Conservation (phyloP, 108 stramenopile genomes). For the Schizochytrium sp. region DNA sequence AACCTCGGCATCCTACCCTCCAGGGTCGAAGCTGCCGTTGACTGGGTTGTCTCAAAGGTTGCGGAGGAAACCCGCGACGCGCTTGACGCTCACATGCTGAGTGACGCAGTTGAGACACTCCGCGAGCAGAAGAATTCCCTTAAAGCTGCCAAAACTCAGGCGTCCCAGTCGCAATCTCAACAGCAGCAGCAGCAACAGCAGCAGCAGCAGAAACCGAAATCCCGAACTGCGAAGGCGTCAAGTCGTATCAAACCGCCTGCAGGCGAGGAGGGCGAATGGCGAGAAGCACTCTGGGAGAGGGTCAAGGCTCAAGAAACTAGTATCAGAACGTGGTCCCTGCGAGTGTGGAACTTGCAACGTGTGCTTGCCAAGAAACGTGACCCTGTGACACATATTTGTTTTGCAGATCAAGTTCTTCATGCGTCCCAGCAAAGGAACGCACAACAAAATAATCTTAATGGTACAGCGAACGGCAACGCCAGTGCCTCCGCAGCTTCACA, state of each 20-base stretch:
- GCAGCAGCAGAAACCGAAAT: background rate
- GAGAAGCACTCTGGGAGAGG: slow-evolving; percentile 1
- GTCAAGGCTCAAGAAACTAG: slow-evolving; percentile 51
- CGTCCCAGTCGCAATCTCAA: background rate
- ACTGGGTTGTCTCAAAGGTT: slow-evolving; percentile 57
- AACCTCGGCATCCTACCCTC: slow-evolving; percentile 29
- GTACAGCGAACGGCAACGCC: background rate
- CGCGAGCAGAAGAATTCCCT: background rate
- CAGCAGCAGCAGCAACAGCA: background rate
- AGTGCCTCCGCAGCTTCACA: background rate
- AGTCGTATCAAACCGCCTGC: background rate
- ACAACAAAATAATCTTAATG: background rate
- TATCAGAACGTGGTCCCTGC: slow-evolving; percentile 49
- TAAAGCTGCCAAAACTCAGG: background rate
- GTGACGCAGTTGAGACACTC: slow-evolving; percentile 32
- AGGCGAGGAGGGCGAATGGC: slow-evolving; percentile 40
- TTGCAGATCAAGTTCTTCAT: slow-evolving; percentile 15
- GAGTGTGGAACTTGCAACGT: slow-evolving; percentile 57
- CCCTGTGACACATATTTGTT: slow-evolving; percentile 42
- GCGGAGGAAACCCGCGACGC: slow-evolving; percentile 58
- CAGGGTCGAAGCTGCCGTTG: slow-evolving; percentile 28
- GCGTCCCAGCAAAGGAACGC: background rate
- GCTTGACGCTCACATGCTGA: slow-evolving; percentile 40
- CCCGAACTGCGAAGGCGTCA: background rate
- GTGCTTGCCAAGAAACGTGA: slow-evolving; percentile 54